phyloP scores from a whole-genome alignment of 1,139 yeast species.

The Kodamaea derodonti region DNA sequence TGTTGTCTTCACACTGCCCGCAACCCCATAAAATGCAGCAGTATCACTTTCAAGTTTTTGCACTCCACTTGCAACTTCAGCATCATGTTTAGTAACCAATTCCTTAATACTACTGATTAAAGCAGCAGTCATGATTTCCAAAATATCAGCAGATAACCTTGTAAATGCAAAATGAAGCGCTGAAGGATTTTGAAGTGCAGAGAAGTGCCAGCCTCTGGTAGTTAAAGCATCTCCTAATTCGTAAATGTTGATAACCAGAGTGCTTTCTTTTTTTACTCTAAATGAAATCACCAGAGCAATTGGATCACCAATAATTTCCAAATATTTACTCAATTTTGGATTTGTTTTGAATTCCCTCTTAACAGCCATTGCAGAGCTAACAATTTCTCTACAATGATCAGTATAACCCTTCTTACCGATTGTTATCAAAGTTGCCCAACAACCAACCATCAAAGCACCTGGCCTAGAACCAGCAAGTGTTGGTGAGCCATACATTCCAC shows the following conservation, averaged over 20 bases:
- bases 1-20: constrained; percentile 79
- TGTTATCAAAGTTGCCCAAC: constrained; percentile 88
- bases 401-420: constrained; percentile 80
- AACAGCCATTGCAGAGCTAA: constrained; percentile 57
- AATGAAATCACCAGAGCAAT: constrained; percentile 77
- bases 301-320: constrained; percentile 79
- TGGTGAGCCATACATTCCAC: constrained; percentile 95
- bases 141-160: constrained; percentile 57
- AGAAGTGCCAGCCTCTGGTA: constrained; percentile 83
- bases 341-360: constrained; percentile 42
- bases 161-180: constrained; percentile 92
- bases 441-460: constrained; percentile 94
- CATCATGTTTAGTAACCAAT: constrained; percentile 27
- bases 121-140: constrained; percentile 58
- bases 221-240: constrained; percentile 68
- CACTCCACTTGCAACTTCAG: constrained; percentile 24
- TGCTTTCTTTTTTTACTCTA: constrained; percentile 36
- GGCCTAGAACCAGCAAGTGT: constrained; percentile 96
- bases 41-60: constrained; percentile 46
- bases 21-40: constrained; percentile 91
- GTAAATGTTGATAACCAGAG: constrained; percentile 54
- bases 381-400: constrained; percentile 62
- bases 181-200: constrained; percentile 82
- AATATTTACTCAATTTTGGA: constrained; percentile 35
- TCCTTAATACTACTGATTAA: constrained; percentile 48